Base-by-base conservation (phyloP, 106 monocot genomes). In the Allium sativum region DNA sequence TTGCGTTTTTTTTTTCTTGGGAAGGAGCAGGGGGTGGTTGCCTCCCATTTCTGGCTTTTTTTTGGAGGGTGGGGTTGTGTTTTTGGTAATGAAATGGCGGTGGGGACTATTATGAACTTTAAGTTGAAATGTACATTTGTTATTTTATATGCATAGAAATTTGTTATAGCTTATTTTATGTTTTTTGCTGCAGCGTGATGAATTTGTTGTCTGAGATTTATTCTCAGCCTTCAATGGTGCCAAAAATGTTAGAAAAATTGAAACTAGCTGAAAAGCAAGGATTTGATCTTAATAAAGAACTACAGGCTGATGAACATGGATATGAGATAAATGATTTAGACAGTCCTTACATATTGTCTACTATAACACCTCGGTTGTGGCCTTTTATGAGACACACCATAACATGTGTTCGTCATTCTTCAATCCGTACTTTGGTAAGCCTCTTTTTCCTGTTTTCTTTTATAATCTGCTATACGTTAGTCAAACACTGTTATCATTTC, bases 341-440 rank as follows among this genome's bases (percentile, higher is more conserved):
- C 20, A 90, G 85, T 77, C 91, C 91, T 45, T 91, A 84, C 68
- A 65, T 82, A 16, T 74, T 96, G 61, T 84, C 96, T 16, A 66
- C 73, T 65, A 67, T 96, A 40, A 87, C 87, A 14, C 90, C 96
- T 43, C 66, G 96, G 6, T 67, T 96, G 52, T 96, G 96, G 96
- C 96, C 96, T 62, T 96, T 96, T 61, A 96, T 96, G 91, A 87
- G 96, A 58, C 96, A 96, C 46, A 91, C 64, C 61, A 96, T 96
- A 45, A 81, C 80, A 62, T 84, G 91, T 69, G 96, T 96, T 74
- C 87, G 96, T 45, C 73, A 84, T 70, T 96, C 96, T 72, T 87
- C 96, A 17, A 87, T 96, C 17, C 77, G 80, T n/a, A 96, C 96
- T 48, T 66, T 96, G 79, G 95, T 96, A 76, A 72, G 60, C 40